Evolutionary conservation across 1,284 basidiomycete species (phyloP), one percentile per base, ranked within the genome.

Genomic region (Coniferiporia sulphurascens): DNA sequence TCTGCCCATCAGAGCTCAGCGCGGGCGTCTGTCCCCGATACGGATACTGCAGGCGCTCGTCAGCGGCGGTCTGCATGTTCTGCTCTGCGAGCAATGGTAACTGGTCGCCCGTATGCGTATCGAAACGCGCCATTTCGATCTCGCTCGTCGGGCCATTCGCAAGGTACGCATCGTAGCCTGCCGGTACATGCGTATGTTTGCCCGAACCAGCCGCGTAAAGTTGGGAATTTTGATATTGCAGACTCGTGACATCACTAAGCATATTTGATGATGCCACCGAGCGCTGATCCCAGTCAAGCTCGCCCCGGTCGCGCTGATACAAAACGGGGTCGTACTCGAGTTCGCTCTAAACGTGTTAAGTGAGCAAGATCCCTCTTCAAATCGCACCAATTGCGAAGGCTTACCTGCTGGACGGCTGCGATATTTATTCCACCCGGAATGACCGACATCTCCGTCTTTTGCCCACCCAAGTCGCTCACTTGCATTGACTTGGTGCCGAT

Each of bases 291-390:
- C 88, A 92, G 66, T 92, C 89, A 55, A 84, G 67, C 67, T 92
- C 90, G 48, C 89, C 90, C 62, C 87, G 78, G 68, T 92, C 89
- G 27, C 89, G 84, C 65, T 79, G 79, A 66, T 91, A 92, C 17
- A 89, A 71, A 3, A 71, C 75, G 22, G 86, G 87, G 65, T 91
- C 90, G 69, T 89, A 91, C 69, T 87, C 89, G 52, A 92, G 76
- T 64, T 91, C 86, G 63, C 73, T 77, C 80, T 87, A 63, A 51
- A 21, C 22, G 62, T 8, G 35, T 55, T 43, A 48, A 46, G 13
- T 46, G 21, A 41, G 54, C 45, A 36, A 50, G 36, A 43, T 22
- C 34, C 45, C 38, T 38, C 13, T 35, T 46, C 19, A 34, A 6
- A 22, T 13, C 10, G 13, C 27, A n/a, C 41, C 27, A 5, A 27